Base-by-base conservation (phyloP, 2,329 filamentous ascomycete genomes). In the Penicillium janthinellum region DNA sequence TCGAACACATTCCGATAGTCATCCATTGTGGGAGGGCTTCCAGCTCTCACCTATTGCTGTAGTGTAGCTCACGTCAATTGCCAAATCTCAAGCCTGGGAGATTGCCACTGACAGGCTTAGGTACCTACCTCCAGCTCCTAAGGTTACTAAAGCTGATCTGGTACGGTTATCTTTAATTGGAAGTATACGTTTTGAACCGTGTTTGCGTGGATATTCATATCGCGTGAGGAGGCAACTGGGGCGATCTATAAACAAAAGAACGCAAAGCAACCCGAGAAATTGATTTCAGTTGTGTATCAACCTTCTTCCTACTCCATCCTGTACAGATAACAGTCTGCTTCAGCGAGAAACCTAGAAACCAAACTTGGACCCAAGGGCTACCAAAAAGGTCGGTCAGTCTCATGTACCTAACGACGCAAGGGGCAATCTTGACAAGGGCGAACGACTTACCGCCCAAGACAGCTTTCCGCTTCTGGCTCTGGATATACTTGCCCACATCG, bases 401-500 rank as follows among this genome's bases (percentile, higher is more conserved):
- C 59, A 60, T 55, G 28, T 41, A 47, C 39, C 58, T 44, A 58
- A 31, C 25, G 28, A 68, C 57, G 66, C 64, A 68, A 68, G 66
- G 65, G 66, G 53, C 17, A 34, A 14, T 31, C 20, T n/a, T 12
- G 22, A 54, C 31, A 49, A 57, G 44, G 39, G 54, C 34, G 38
- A 28, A 50, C 20, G 5, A 73, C 77, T 71, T 77, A 61, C 84
- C 82, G 1, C 92, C 91, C 67, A 96, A 78, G 14, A 96, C 81
- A 64, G 95, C 81, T 64, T 91, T 93, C 73, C 88, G 86, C 84
- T 98, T 98, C 81, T 98, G 94, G 78, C 88, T 89, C 59, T 83
- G 84, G 4, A 96, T 88, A 75, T 86, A 97, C 75, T 96, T 97
- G 70, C 86, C 89, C 54, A 96, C 92, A 72, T 96, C 93, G 35